Base-by-base conservation (phyloP, 768 basidiomycete genomes). In the Boletus pseudo-olivaceus region DNA sequence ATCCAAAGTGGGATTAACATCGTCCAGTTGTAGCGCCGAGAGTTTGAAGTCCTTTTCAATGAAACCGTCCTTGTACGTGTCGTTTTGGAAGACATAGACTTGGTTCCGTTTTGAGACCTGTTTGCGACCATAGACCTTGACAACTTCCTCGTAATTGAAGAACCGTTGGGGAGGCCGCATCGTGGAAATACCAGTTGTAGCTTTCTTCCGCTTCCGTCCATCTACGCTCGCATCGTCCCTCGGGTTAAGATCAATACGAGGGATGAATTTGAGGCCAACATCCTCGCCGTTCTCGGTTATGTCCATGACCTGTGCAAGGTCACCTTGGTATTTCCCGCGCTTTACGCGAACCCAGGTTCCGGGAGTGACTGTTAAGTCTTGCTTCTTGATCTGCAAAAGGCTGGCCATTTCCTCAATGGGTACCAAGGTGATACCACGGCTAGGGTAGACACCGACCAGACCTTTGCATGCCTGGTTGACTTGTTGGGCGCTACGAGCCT, bases 371-470 rank as follows among this genome's bases (percentile, higher is more conserved):
- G 88, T 88, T 43, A 87, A 73, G 58, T 94, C 92, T 67, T 94
- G 89, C 74, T 95, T 95, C 77, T 95, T 98, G 65, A 97, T 97
- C 67, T 92, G 90, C 61, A 98, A 79, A 35, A 98, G 76, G 55
- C 90, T 92, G 17, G 97, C 93, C 95, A 98, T 98, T 76, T 99
- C 97, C 64, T 95, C 90, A 54, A 98, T 93, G 7, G 94, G 94
- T 1, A 98, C 94, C 33, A 97, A 81, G 19, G 80, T 79, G 57
- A 93, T 83, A 15, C 90, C 90, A 47, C 89, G 85, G 63, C 82
- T 85, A 29, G 84, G 81, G 70, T 93, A 99, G 50, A 98, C 84
- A 48, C 95, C 97, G 47, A 98, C 90, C 45, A 98, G 87, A 27
- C 96, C 96, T 53, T 84, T 81, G 66, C 91, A 83, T 7, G 96